A percentile compares a stretch with the other conserved stretches of the same genome.
phyloP scores from a whole-genome alignment of 2,329 filamentous ascomycete species.

The Arthrobotrys musiformis region DNA sequence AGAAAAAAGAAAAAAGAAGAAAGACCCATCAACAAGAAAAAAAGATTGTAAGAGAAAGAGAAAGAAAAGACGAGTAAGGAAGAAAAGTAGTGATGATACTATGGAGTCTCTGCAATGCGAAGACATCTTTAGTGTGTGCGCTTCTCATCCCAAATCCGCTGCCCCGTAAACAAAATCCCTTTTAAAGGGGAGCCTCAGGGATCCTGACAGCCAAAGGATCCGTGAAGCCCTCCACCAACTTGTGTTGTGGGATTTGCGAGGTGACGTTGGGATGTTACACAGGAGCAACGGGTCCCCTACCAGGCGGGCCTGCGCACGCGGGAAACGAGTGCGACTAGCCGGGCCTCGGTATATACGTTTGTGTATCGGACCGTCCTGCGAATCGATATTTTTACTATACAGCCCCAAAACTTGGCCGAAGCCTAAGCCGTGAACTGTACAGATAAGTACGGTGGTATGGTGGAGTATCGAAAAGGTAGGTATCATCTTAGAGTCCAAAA shows the following conservation, averaged over 20 bases:
- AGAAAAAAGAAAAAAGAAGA: neutral
- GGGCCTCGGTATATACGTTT: neutral
- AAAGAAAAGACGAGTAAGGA: no score
- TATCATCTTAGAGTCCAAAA: slow-evolving; percentile 2
- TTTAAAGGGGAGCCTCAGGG: neutral
- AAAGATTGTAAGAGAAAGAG: no score
- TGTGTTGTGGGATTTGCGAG: slow-evolving; percentile 21
- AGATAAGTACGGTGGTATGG: slow-evolving; percentile 11
- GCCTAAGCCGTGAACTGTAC: neutral
- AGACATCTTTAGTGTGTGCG: neutral
- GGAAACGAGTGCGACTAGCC: slow-evolving; percentile 12
- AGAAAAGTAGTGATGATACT: neutral
- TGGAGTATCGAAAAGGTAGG: slow-evolving; percentile 20
- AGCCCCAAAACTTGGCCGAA: neutral
- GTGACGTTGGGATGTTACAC: slow-evolving; percentile 39
- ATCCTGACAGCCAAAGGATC: neutral
- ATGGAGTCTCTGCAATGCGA: neutral
- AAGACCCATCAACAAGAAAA: no score
- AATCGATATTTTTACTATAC: neutral
- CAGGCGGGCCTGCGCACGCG: slow-evolving; percentile 9
- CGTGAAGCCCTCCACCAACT: slow-evolving; percentile 8
- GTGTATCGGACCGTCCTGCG: slow-evolving; percentile 2
- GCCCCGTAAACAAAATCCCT: neutral
- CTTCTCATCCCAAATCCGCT: neutral
- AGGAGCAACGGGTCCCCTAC: neutral